Base-by-base conservation (phyloP, 129 eudicot genomes). In the Tanacetum coccineum region DNA sequence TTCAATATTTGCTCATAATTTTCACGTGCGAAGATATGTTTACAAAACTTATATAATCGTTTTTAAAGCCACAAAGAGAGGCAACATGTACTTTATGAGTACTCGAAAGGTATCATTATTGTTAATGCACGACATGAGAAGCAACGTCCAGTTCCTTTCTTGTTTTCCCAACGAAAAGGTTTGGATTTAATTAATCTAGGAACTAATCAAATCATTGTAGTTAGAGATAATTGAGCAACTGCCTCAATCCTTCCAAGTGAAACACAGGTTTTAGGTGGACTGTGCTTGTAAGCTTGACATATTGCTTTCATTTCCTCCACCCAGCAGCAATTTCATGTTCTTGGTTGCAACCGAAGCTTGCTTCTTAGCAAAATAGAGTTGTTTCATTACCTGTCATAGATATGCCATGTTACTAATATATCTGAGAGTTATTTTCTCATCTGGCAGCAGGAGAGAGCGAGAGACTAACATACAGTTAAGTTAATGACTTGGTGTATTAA, bases 181-280 rank as follows among this genome's bases (percentile, higher is more conserved):
- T 82, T 90, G 32, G 97, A 87, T 67, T 90, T 90, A 69, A 90
- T 80, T 59, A 83, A 73, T 13, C 95, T 95, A 1, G 97, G 95
- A 59, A 87, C 45, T 10, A 82, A 72, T 56, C 97, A 18, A 80
- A 81, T n/a, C n/a, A n/a, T n/a, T n/a, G n/a, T n/a, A n/a, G n/a
- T n/a, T n/a, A n/a, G n/a, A n/a, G n/a, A n/a, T 48, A 76, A 84
- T 44, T 87, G 91, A 65, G 95, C 97, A 55, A 90, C 95, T 5
- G 87, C 95, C 62, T 84, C 88, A 8, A 74, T 77, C 68, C 95
- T 84, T 25, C 97, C 97, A 15, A 90, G 70, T 4, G 97, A 82
- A 61, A 90, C 97, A 32, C 87, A 76, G 19, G 80, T 83, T 4
- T 12, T 49, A 6, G 70, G 6, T 3, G 86, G 71, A 48, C 60